Evolutionary conservation across 805 yeast species (phyloP).

Genomic region (Clavispora fructus): DNA sequence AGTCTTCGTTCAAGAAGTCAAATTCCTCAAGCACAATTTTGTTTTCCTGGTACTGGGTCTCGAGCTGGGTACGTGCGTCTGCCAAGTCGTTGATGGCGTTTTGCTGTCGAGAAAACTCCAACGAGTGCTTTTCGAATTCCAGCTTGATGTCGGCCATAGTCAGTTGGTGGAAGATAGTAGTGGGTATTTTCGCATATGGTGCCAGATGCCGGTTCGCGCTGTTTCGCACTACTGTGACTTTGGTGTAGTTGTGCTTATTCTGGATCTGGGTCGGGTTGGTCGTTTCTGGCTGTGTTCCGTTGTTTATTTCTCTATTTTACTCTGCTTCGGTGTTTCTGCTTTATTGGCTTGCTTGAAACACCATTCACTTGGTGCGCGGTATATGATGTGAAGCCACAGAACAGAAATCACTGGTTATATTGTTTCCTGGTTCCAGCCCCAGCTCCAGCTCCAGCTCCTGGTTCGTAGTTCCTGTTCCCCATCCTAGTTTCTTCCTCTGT

Average conservation of each 20-base stretch:
- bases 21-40: constrained; percentile 84
- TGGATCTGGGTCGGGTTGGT: no score
- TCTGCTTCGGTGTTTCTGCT: no score
- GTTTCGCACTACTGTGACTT: neutral
- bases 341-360: neutral
- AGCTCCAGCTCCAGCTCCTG: no score
- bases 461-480: no score
- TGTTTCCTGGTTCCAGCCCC: no score
- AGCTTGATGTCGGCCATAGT: constrained; percentile 24
- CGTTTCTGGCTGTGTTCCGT: no score
- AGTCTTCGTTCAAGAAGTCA: constrained; percentile 52
- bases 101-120: constrained; percentile 44
- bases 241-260: no score
- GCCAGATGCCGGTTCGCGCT: neutral
- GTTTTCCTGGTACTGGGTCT: constrained; percentile 92
- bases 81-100: constrained; percentile 48
- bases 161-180: neutral
- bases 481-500: no score
- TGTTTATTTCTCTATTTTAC: no score
- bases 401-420: no score
- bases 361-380: no score
- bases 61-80: constrained; percentile 76
- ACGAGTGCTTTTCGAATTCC: constrained; percentile 40
- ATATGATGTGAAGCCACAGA: no score
- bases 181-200: neutral